Conservation (phyloP, 148 eudicot genomes). For the Amaranthus hypochondriacus region DNA sequence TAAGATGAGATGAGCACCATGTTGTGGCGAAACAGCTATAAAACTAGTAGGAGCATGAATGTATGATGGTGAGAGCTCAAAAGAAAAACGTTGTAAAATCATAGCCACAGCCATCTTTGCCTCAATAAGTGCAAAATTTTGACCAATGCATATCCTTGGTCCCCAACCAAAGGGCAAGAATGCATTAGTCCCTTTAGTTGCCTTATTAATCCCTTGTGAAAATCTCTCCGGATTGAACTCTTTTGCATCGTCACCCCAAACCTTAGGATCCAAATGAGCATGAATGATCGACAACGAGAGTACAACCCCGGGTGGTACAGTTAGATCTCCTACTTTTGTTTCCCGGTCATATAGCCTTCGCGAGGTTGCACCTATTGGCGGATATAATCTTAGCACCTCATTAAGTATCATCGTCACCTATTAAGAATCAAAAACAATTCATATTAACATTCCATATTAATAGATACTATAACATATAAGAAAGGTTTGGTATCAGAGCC, state of each 20-base stretch:
- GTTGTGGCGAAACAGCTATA: conserved; percentile 19
- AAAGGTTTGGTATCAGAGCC: too few relatives aligned
- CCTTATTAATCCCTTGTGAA: conserved; percentile 32
- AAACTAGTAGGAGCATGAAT: conserved; percentile 20
- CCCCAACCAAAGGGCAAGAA: conserved; percentile 40
- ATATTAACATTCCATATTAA: background rate
- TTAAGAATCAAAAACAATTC: background rate
- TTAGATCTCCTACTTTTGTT: conserved; percentile 26
- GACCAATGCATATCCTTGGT: conserved; percentile 32
- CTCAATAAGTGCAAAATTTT: conserved; percentile 22
- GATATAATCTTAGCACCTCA: conserved; percentile 37
- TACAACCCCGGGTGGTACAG: conserved; percentile 23
- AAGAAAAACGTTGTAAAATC: conserved; percentile 21
- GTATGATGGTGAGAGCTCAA: conserved; percentile 26
- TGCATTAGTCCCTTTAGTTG: conserved; percentile 24
- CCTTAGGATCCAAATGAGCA: conserved; percentile 25
- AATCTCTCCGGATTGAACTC: conserved; percentile 38
- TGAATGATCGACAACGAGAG: conserved; percentile 18
- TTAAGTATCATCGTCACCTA: conserved; percentile 36
- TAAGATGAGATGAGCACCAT: conserved; percentile 24
- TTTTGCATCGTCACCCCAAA: conserved; percentile 33
- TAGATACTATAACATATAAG: too few relatives aligned
- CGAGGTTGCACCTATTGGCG: conserved; percentile 15
- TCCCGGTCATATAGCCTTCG: conserved; percentile 17
- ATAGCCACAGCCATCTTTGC: conserved; percentile 21